Base-by-base conservation (phyloP, 768 basidiomycete genomes). In the Amanita muscaria region DNA sequence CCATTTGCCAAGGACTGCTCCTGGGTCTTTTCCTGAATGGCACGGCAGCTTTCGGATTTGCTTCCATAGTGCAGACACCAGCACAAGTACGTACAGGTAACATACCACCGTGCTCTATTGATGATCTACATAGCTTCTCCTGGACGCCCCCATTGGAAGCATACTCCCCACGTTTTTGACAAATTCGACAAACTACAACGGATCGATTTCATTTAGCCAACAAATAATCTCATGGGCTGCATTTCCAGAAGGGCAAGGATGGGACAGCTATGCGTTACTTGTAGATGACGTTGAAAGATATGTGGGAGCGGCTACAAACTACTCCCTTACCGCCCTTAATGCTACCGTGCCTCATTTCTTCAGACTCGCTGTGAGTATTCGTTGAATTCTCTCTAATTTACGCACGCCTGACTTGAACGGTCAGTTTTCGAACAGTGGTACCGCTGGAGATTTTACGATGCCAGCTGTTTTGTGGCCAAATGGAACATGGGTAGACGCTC, bases 261-360 rank as follows among this genome's bases (percentile, higher is more conserved):
- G 84, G 84, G 78, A 82, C 53, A 86, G 86, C 4, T 89, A 88
- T 55, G 66, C 77, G 0, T 70, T 92, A 19, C 68, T 92, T 11
- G 74, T 89, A n/a, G 87, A 92, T 56, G 90, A 92, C 52, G 88
- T 93, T 0, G 78, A 88, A 58, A 70, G 82, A 51, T 89, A 83
- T 55, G 59, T 70, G n/a, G 87, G 89, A 8, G 60, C 66, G 11
- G 78, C 76, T 3, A 64, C 86, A 38, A 86, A 86, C 53, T 88
- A 74, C 57, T 79, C 80, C 14, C 67, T 90, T n/a, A 70, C 69
- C 16, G 70, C 72, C 12, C 67, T 89, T 40, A 70, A 83, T 40
- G 56, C 67, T 1, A 68, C 66, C 15, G 52, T 89, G 10, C 78
- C 80, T 0, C 89, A 83, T 57, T 88, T 83, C 68, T 87, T 90